Percentiles rank a stretch among this genome's conserved stretches.
phyloP scores from a whole-genome alignment of 208 protist species.

The Blastocrithidia nonstop region DNA sequence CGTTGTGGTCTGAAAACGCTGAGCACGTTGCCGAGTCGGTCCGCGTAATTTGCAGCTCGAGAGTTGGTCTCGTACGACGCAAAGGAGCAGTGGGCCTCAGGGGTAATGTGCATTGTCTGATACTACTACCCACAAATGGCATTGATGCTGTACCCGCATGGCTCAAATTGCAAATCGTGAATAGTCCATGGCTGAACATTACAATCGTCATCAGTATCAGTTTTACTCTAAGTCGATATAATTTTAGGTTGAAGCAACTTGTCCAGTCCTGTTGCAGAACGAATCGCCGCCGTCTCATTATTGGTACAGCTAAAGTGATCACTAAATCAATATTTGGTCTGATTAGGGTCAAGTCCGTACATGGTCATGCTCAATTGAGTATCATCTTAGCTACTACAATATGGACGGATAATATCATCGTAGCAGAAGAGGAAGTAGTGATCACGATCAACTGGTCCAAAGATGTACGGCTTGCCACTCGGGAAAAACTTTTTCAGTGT shows the following conservation, averaged over 20 bases:
- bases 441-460: slow-evolving; percentile 82
- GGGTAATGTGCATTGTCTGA: slow-evolving; percentile 92
- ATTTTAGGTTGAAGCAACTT: slow-evolving; percentile 63
- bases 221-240: too few species aligned
- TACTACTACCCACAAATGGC: slow-evolving; percentile 76
- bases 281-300: slow-evolving; percentile 52
- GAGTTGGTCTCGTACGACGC: slow-evolving; percentile 91
- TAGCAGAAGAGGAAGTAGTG: slow-evolving; percentile 89
- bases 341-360: slow-evolving; percentile 72
- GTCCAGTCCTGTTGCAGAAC: slow-evolving; percentile 42
- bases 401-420: slow-evolving; percentile 69
- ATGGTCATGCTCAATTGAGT: slow-evolving; percentile 84
- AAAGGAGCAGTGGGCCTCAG: slow-evolving; percentile 86
- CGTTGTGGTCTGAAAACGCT: slow-evolving; percentile 60
- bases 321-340: slow-evolving; percentile 75
- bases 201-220: too few species aligned
- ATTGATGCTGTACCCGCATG: slow-evolving; percentile 92
- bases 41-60: slow-evolving; percentile 36
- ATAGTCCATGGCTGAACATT: slow-evolving; percentile 55
- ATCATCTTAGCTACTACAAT: slow-evolving; percentile 34
- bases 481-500: slow-evolving; percentile 70
- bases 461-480: slow-evolving; percentile 73
- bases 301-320: slow-evolving; percentile 47
- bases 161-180: slow-evolving; percentile 86
- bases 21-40: slow-evolving; percentile 41